Evolutionary conservation across 305 asterid genomes (phyloP).

Genomic region (Fraxinus xanthoxyloides): DNA sequence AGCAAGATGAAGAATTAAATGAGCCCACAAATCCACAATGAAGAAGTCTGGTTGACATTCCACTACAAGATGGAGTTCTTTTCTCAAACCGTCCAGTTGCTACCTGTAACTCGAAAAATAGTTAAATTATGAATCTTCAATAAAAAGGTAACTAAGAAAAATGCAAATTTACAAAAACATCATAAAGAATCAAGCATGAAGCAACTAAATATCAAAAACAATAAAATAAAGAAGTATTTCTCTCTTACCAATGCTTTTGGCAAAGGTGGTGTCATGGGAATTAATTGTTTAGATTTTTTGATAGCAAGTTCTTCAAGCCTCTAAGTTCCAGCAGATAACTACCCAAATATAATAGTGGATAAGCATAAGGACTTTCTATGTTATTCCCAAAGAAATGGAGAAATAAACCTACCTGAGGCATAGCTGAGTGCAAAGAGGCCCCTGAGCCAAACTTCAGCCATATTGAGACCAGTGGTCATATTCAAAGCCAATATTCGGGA

Average conservation of each 20-base stretch:
- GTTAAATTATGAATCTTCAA: no score
- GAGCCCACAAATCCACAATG: no score
- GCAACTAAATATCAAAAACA: constrained; percentile 6
- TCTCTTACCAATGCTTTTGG: constrained; percentile 68
- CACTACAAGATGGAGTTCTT: no score
- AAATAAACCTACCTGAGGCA: constrained; percentile 58
- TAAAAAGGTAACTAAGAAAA: no score
- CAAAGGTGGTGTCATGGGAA: constrained; percentile 71
- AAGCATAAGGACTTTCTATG: constrained; percentile 18
- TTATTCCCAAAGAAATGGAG: neutral
- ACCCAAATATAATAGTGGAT: constrained; percentile 19
- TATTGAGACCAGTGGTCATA: constrained; percentile 59
- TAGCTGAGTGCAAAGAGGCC: constrained; percentile 60
- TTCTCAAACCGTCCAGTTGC: no score
- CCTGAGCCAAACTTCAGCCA: constrained; percentile 93
- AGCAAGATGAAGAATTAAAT: no score
- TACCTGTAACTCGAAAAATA: no score
- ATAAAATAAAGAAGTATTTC: neutral
- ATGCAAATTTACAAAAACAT: no score
- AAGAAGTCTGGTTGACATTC: no score
- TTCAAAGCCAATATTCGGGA: constrained; percentile 18
- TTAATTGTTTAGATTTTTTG: constrained; percentile 74
- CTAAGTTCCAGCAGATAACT: constrained; percentile 66
- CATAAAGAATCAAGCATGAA: no score
- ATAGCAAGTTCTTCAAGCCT: constrained; percentile 80